Percentiles rank a stretch among this genome's conserved stretches.
Conservation (phyloP, 257 asterid species). For the Salvia miltiorrhiza region DNA sequence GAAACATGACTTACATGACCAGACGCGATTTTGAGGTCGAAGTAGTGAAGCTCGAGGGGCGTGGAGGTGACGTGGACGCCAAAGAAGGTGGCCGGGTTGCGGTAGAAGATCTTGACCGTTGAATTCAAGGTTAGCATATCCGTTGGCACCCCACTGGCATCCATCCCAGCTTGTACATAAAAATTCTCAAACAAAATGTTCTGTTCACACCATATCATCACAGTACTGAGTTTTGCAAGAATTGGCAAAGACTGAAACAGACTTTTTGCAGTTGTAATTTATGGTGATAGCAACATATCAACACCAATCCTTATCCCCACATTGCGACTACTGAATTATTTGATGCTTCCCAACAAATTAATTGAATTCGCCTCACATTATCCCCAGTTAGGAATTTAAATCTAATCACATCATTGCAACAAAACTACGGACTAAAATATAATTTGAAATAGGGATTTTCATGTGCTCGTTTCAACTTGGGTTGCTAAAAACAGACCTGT, state of each 20-base stretch:
- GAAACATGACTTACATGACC: conserved; percentile 52
- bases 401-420: neutral
- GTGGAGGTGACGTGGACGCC: conserved; percentile 87
- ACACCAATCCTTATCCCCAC: neutral
- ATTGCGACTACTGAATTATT: neutral
- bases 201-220: conserved; percentile 36
- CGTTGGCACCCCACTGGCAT: conserved; percentile 80
- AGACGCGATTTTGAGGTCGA: conserved; percentile 66
- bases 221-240: neutral
- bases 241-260: conserved; percentile 3
- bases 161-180: conserved; percentile 91
- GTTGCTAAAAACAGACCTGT: neutral
- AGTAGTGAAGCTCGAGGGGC: conserved; percentile 62
- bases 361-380: neutral
- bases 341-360: neutral
- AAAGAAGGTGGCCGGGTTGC: conserved; percentile 82
- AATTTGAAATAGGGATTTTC: no score
- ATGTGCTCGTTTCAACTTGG: neutral
- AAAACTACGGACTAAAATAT: no score
- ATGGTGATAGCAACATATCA: conserved; percentile 19
- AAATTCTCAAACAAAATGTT: conserved; percentile 59
- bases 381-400: neutral
- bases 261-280: conserved; percentile 23
- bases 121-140: conserved; percentile 89
- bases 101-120: conserved; percentile 65